These are phyloP conservation scores for Cucumis melo DNA, from an alignment of 306 rosid species.

Conservation along the genomic window DNA sequence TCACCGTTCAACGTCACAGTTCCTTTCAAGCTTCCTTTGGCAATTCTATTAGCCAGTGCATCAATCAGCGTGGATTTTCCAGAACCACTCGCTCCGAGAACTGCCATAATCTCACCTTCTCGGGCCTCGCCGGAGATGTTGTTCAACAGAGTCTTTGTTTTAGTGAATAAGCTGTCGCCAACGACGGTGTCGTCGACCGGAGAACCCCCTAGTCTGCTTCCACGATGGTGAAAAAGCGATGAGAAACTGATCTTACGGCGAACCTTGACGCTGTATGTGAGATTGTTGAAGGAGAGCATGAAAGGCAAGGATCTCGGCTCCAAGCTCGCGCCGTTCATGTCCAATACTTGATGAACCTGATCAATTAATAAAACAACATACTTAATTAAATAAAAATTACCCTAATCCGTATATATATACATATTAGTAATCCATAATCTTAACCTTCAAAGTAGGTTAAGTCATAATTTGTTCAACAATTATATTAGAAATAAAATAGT, in stretches of 20 bases:
- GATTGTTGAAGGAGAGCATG: conserved; percentile 53
- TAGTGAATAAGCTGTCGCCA: conserved; percentile 28
- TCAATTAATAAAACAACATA: background rate
- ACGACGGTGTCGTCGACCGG: conserved; percentile 13
- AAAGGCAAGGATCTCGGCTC: conserved; percentile 55
- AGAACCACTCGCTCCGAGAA: conserved; percentile 88
- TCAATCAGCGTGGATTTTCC: conserved; percentile 91
- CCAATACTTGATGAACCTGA: conserved; percentile 31
- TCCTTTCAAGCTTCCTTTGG: conserved; percentile 81
- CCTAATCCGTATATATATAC: background rate
- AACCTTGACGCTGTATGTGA: conserved; percentile 63
- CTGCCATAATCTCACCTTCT: conserved; percentile 85
- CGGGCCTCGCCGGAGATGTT: conserved; percentile 83
- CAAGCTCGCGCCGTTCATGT: conserved; percentile 16
- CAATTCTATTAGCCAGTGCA: conserved; percentile 75
- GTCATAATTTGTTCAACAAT: no score
- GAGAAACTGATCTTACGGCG: conserved; percentile 36
- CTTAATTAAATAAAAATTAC: background rate
- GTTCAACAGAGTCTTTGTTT: conserved; percentile 54
- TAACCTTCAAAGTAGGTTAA: no score
- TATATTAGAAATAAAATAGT: no score
- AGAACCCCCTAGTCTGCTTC: conserved; percentile 9
- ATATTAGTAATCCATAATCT: no score
- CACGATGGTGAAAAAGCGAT: background rate
- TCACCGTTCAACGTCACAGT: conserved; percentile 65